Percentiles rank a stretch among this genome's conserved stretches.
phyloP scores from a whole-genome alignment of 345 rosid genomes.

The Pugionium dolabratum region DNA sequence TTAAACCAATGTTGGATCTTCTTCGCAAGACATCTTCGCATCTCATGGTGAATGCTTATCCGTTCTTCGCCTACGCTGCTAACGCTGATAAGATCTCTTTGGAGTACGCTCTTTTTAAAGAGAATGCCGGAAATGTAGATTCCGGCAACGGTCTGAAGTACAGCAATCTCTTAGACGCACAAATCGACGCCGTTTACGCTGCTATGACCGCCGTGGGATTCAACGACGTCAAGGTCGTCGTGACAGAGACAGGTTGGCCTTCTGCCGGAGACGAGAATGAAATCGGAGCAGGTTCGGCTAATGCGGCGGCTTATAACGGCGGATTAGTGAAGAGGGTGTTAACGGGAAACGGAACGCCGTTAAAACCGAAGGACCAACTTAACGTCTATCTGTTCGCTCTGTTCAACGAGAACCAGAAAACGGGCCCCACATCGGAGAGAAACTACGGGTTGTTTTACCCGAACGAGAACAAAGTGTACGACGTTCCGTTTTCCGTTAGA shows the following conservation, averaged over 20 bases:
- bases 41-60: constrained; percentile 81
- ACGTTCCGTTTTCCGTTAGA: constrained; percentile 42
- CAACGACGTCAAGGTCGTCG: constrained; percentile 25
- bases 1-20: constrained; percentile 76
- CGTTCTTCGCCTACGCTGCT: constrained; percentile 73
- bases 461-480: constrained; percentile 58
- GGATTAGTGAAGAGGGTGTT: constrained; percentile 33
- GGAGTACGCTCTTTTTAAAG: constrained; percentile 67
- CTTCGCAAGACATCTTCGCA: constrained; percentile 57
- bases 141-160: constrained; percentile 65
- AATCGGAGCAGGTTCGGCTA: constrained; percentile 14
- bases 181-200: constrained; percentile 33
- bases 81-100: constrained; percentile 62
- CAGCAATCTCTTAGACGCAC: constrained; percentile 30
- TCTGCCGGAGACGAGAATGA: constrained; percentile 35
- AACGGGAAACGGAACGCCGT: constrained; percentile 33
- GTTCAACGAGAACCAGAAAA: constrained; percentile 75
- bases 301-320: constrained; percentile 37
- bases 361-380: constrained; percentile 43
- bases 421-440: constrained; percentile 85
- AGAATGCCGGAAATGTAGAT: constrained; percentile 63
- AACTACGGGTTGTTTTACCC: constrained; percentile 89
- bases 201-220: constrained; percentile 33
- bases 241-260: constrained; percentile 42
- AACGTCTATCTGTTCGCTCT: constrained; percentile 72